Percentiles rank a stretch among this genome's conserved stretches.
Evolutionary conservation across 2,329 filamentous ascomycete genomes (phyloP).

Genomic region (Raffaelea albimanens): DNA sequence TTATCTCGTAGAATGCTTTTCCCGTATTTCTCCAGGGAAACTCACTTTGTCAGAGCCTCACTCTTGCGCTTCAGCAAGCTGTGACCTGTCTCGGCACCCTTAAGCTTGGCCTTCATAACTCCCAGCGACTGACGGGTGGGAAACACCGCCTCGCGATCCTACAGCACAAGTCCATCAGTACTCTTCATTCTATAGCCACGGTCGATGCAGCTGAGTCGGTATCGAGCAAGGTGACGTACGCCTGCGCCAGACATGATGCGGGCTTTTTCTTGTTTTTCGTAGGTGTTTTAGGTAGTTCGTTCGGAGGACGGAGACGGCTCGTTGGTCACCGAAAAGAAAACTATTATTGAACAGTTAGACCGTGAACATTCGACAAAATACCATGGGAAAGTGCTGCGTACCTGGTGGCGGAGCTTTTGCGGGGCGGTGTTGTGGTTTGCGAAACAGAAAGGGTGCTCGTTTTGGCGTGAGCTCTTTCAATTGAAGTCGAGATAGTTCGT

Average conservation of each 20-base stretch:
- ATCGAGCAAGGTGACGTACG: constrained; percentile 11
- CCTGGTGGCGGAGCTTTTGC: too few relatives aligned
- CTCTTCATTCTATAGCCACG: too few relatives aligned
- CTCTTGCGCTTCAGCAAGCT: constrained; percentile 95
- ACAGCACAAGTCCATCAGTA: background rate
- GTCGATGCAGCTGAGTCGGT: too few relatives aligned
- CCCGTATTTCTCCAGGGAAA: constrained; percentile 7
- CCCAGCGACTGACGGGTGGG: constrained; percentile 94
- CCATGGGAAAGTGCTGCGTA: too few relatives aligned
- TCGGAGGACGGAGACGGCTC: background rate
- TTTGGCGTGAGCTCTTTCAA: too few relatives aligned
- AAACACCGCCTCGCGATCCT: constrained; percentile 96
- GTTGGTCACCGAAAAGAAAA: too few relatives aligned
- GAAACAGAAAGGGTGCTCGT: too few relatives aligned
- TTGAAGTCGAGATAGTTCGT: too few relatives aligned
- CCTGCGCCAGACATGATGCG: constrained; percentile 17
- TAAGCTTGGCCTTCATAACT: constrained; percentile 96
- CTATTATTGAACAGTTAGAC: too few relatives aligned
- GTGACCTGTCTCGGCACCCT: constrained; percentile 85
- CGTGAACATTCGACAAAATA: too few relatives aligned
- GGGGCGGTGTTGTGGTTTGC: too few relatives aligned
- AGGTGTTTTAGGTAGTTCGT: background rate
- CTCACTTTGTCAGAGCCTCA: constrained; percentile 92
- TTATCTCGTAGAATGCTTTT: background rate
- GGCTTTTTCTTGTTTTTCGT: constrained; percentile 7